Conservation (phyloP, 345 rosid species). For the Noccaea caerulescens region DNA sequence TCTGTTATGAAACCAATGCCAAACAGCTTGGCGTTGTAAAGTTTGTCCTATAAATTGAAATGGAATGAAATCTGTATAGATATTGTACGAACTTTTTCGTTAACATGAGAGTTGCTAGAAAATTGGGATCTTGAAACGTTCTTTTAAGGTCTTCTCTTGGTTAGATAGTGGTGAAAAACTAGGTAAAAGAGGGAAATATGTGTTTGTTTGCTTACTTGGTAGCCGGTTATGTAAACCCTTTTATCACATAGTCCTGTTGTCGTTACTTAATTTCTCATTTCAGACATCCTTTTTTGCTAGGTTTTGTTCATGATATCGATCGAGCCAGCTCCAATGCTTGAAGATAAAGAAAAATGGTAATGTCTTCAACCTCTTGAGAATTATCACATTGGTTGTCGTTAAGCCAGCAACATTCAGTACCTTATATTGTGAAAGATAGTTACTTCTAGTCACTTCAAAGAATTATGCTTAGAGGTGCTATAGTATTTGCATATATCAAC, state of each 20-base stretch:
- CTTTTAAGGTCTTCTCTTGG: slow-evolving; percentile 14
- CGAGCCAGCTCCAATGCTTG: slow-evolving; percentile 99
- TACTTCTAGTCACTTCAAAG: slow-evolving; percentile 4
- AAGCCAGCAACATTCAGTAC: slow-evolving; percentile 4
- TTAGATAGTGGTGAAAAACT: slow-evolving; percentile 19
- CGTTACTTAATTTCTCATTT: slow-evolving; percentile 36
- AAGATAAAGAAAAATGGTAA: slow-evolving; percentile 99
- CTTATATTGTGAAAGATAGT: slow-evolving; percentile 16
- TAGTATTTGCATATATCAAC: background rate
- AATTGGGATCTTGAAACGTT: slow-evolving; percentile 21
- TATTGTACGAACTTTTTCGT: background rate
- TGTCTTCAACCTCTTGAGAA: slow-evolving; percentile 41
- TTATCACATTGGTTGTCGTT: slow-evolving; percentile 10
- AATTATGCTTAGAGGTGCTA: background rate
- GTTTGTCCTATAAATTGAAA: background rate
- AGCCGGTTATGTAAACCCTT: slow-evolving; percentile 3
- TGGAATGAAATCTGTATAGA: slow-evolving; percentile 20
- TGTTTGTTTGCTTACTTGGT: slow-evolving; percentile 21
- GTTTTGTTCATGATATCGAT: slow-evolving; percentile 96
- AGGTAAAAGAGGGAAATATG: slow-evolving; percentile 2
- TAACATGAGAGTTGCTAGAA: slow-evolving; percentile 30
- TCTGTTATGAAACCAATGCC: slow-evolving; percentile 20
- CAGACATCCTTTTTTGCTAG: slow-evolving; percentile 51
- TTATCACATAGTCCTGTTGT: slow-evolving; percentile 7
- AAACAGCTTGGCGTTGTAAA: slow-evolving; percentile 27